These are phyloP conservation scores for Candida pini DNA, from an alignment of 805 yeast species.

Conservation along the genomic window DNA sequence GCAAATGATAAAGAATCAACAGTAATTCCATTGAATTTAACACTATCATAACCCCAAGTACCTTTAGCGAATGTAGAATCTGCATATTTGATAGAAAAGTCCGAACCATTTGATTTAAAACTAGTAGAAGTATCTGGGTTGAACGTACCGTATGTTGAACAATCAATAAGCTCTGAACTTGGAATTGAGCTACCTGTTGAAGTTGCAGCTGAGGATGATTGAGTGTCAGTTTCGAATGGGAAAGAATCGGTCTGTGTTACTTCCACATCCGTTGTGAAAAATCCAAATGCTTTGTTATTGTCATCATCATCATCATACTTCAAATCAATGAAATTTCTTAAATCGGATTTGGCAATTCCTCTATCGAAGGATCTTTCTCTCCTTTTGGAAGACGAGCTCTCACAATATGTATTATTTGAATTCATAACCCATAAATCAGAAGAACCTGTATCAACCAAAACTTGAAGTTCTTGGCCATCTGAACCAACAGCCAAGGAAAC, in stretches of 20 bases:
- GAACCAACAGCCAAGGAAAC: slow-evolving; percentile 50
- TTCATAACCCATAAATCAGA: slow-evolving; percentile 65
- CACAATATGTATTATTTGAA: slow-evolving; percentile 43
- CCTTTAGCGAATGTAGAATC: slow-evolving; percentile 46
- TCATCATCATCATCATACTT: background rate
- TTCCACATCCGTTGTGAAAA: background rate
- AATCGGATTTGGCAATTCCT: background rate
- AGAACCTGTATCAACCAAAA: slow-evolving; percentile 72
- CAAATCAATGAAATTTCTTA: background rate
- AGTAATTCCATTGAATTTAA: slow-evolving; percentile 44
- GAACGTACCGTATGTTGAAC: slow-evolving; percentile 45
- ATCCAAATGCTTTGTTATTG: background rate
- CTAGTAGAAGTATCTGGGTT: slow-evolving; percentile 34
- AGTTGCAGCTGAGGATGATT: background rate
- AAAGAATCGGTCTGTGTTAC: background rate
- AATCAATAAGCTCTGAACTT: slow-evolving; percentile 22
- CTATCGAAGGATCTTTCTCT: background rate
- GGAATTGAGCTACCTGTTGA: background rate
- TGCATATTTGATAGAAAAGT: slow-evolving; percentile 41
- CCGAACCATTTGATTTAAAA: slow-evolving; percentile 35
- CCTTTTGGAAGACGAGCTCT: slow-evolving; percentile 1
- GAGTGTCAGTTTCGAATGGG: background rate
- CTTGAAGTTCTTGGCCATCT: slow-evolving; percentile 46
- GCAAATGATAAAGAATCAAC: slow-evolving; percentile 62
- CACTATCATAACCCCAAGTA: slow-evolving; percentile 57